Evolutionary conservation across 1,139 yeast genomes (phyloP), one percentile per base, ranked within the genome.

Genomic region (Blastobotrys ciferrii): DNA sequence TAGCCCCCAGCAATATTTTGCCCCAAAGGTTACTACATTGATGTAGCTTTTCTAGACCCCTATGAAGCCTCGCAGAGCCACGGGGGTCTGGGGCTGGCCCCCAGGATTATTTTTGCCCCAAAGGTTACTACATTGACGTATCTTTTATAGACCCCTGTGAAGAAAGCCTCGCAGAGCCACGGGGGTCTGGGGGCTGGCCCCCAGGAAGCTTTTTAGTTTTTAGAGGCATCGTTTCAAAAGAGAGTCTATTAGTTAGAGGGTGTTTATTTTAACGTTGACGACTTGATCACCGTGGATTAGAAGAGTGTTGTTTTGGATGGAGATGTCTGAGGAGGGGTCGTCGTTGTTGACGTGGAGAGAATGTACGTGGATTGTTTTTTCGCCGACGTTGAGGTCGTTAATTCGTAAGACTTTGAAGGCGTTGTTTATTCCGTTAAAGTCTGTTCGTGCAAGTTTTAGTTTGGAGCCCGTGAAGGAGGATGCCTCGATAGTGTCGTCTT

Each of bases 361-460:
- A n/a, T 18, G 18, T 7, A 32, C 25, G 3, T 20, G 39, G 36
- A 23, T 43, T 3, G 18, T 20, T 14, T 13, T 31, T 14, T 45
- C 48, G 25, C 53, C 53, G 4, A 43, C 40, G 4, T 20, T 28
- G 19, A 45, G 47, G 49, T n/a, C 49, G 42, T 18, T 45, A 44
- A n/a, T 42, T 43, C 35, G 32, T 13, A 30, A 9, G 15, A 42
- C 31, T 19, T 42, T 15, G 38, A 42, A 15, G 15, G 37, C 37
- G 15, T 30, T 40, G 14, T 17, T 37, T n/a, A 30, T 31, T 4
- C 20, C 31, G 17, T 19, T 25, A 23, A 23, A 23, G 28, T 23
- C 9, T 23, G 28, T 23, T 6, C 28, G 20, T 3, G n/a, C 20
- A 12, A 23, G 32, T 15, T 20, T 23, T 14, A 31, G 12, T 9